Conservation (phyloP, 306 rosid genomes). For the Inga oerstediana region DNA sequence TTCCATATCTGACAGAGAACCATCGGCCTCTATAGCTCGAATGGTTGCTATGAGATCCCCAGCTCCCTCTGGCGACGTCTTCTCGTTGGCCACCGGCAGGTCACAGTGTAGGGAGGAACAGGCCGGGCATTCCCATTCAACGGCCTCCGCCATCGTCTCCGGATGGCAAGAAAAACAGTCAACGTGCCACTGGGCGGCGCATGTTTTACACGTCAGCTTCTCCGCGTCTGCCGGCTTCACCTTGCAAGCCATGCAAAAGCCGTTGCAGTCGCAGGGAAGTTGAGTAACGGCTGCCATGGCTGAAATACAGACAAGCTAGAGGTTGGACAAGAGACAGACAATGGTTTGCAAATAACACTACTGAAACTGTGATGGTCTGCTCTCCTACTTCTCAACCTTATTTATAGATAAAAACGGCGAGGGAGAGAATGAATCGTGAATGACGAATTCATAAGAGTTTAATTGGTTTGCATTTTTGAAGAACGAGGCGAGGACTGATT, state of each 20-base stretch:
- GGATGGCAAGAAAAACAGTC: neutral
- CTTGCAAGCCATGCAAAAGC: constrained; percentile 60
- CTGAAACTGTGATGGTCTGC: neutral
- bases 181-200: neutral
- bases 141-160: constrained; percentile 38
- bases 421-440: neutral
- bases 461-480: neutral
- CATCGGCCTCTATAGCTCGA: constrained; percentile 56
- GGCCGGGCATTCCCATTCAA: constrained; percentile 61
- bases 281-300: constrained; percentile 24
- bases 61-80: neutral
- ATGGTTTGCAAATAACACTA: neutral
- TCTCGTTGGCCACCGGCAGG: neutral
- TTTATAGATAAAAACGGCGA: neutral
- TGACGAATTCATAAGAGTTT: neutral
- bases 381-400: neutral
- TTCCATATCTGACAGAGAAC: constrained; percentile 52
- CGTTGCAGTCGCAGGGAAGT: constrained; percentile 44
- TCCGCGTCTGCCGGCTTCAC: neutral
- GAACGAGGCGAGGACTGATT: neutral
- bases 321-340: neutral
- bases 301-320: neutral
- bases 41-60: constrained; percentile 41
- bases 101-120: constrained; percentile 35
- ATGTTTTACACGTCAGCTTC: neutral